Evolutionary conservation across 2,329 filamentous ascomycete genomes (phyloP), one percentile per base, ranked within the genome.

Genomic region (Apiospora aurea): DNA sequence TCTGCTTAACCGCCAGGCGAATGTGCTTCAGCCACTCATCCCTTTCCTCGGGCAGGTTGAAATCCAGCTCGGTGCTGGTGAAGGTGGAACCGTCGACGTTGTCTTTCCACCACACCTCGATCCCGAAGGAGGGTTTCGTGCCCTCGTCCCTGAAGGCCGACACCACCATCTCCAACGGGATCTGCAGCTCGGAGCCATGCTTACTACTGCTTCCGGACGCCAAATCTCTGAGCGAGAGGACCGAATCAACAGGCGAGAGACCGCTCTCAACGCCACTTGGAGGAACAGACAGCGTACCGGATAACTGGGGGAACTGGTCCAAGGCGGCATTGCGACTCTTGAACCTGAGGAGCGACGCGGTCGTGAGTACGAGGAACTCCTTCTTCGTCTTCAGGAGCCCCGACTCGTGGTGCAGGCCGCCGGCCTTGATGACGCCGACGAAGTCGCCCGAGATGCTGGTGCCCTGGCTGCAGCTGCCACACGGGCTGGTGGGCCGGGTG

Each of bases 31-130:
- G 78, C 83, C 85, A 87, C 64, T 85, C 83, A 71, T 89, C 85
- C 38, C 87, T 82, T 69, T 88, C 86, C 41, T 83, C 81, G 11
- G 85, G 83, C 43, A 86, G 77, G 67, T 79, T 80, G 75, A 90
- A 89, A 76, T 86, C 86, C 49, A 89, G 79, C 51, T 85, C 84
- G 2, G 85, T 79, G 72, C 84, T 86, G 72, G 81, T 81, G 73
- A 87, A 89, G 18, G 83, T 80, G 53, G 87, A 79, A 16, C 82
- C 81, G 2, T 84, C 83, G 71, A 83, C 80, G 21, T 80, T 77
- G 18, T 84, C 84, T 72, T 83, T 85, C 88, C 88, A 90, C 87
- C 87, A 90, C 1, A 89, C 81, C 75, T 90, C 88, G 69, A 90
- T 78, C 7, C 86, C 86, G 64, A 87, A 87, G 8, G 85, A 83